Conservation (phyloP, 176 grass and related monocot genomes). For the Rhynchospora breviuscula region DNA sequence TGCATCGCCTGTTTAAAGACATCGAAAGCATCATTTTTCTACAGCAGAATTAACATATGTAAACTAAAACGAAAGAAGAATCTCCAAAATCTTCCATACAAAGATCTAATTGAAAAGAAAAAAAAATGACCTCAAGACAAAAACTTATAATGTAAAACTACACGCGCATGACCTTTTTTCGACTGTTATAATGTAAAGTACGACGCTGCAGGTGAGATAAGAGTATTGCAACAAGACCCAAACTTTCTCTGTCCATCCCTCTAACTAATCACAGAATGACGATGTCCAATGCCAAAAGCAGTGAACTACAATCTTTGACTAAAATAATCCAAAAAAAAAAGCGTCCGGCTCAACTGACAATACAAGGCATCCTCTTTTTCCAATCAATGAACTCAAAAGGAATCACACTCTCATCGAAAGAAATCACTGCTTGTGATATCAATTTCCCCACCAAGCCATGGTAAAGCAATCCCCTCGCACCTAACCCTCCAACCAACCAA, state of each 20-base stretch:
- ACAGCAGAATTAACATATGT: background rate
- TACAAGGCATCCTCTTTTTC: conserved; percentile 30
- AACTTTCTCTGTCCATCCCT: too few relatives aligned
- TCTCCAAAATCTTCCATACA: background rate
- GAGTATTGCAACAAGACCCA: too few relatives aligned
- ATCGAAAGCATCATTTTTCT: background rate
- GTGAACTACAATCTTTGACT: too few relatives aligned
- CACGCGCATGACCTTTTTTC: too few relatives aligned
- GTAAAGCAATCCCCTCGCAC: conserved; percentile 82
- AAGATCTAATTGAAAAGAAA: background rate
- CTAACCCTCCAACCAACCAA: conserved; percentile 90
- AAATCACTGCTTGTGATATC: conserved; percentile 69
- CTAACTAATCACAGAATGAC: too few relatives aligned
- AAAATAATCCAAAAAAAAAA: background rate
- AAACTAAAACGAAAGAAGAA: background rate
- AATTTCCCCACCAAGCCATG: conserved; percentile 88
- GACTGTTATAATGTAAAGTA: too few relatives aligned
- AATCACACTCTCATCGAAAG: conserved; percentile 53
- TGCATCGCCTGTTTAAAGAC: background rate
- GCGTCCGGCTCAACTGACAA: conserved; percentile 5
- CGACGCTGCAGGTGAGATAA: too few relatives aligned
- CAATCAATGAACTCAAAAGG: conserved; percentile 68
- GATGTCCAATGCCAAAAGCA: too few relatives aligned
- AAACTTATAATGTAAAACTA: too few relatives aligned
- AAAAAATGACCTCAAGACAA: background rate